Base-by-base conservation (phyloP, 2,329 filamentous ascomycete species). In the Sporothrix variecibatus region DNA sequence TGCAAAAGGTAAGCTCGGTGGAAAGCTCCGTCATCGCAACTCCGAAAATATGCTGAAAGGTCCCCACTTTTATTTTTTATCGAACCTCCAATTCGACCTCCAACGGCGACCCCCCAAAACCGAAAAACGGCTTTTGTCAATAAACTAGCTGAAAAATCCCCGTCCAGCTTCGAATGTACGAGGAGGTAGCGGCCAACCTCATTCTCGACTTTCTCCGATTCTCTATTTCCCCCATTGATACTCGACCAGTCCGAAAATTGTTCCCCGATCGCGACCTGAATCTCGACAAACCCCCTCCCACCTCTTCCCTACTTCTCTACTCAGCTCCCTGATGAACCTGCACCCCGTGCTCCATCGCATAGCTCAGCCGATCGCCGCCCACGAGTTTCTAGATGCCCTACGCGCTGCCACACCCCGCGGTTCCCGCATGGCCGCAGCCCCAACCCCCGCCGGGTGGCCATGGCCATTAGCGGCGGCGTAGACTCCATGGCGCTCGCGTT, bases 401-500 rank as follows among this genome's bases (percentile, higher is more conserved):
- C 83, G 84, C 71, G 85, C 87, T 70, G 83, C 82, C 75, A 86
- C 86, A 77, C 81, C 38, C 86, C 86, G 12, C 84, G 86, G n/a
- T 89, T 87, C 78, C 85, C 85, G 2, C 78, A 80, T 31, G 81
- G 81, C 23, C 82, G 82, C 58, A 78, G 77, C 53, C 78, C 80
- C 15, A 76, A 77, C 58, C 79, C 80, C 38, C 83, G 84, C 74
- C 81, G 80, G 8, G 82, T 88, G 77, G 85, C 88, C 72, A 84
- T 98, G 75, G 96, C 95, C 20, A 86, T 98, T 75, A 98, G 95
- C 80, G 96, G 96, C 31, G 96, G 96, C 8, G 93, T 96, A 53
- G 96, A 99, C 82, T 98, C 95, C n/a, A 99, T 98, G 95, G 95
- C 95, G 38, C 86, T 99, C 75, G 94, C 94, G 73, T 90, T 86